A percentile compares a stretch with the other conserved stretches of the same genome.
phyloP scores from a whole-genome alignment of 345 rosid species.

The Salix dunnii region DNA sequence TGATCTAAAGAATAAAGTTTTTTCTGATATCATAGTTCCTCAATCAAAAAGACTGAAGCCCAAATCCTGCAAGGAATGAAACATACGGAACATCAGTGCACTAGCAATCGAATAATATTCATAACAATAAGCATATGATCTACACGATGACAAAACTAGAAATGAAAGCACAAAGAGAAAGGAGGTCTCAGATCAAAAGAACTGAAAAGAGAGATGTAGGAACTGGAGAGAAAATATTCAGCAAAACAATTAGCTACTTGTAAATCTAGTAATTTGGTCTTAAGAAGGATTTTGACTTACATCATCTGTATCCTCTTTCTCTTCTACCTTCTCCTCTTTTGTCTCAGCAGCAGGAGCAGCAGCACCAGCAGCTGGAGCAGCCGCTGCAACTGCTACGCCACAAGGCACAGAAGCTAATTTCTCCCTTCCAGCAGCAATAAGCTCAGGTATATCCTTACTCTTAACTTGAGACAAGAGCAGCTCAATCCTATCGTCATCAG shows the following conservation, averaged over 20 bases:
- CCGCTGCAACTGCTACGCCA: constrained; percentile 12
- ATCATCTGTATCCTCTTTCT: constrained; percentile 17
- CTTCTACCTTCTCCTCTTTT: constrained; percentile 20
- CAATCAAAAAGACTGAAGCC: constrained; percentile 12
- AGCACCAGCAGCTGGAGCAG: neutral
- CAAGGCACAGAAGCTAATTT: constrained; percentile 27
- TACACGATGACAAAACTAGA: too few species aligned
- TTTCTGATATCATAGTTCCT: neutral
- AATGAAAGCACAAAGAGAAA: too few species aligned
- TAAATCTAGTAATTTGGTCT: too few species aligned
- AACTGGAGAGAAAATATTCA: too few species aligned
- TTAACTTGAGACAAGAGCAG: constrained; percentile 16
- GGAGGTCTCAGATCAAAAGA: too few species aligned
- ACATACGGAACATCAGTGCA: neutral
- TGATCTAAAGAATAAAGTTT: too few species aligned
- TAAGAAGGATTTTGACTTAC: neutral
- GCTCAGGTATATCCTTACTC: constrained; percentile 17
- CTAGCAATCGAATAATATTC: too few species aligned
- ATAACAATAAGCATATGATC: too few species aligned
- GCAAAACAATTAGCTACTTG: too few species aligned
- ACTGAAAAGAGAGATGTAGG: too few species aligned
- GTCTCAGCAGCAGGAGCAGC: constrained; percentile 5
- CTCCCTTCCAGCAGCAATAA: constrained; percentile 25
- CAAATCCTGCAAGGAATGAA: neutral
- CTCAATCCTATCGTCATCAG: constrained; percentile 13